Evolutionary conservation across 805 yeast genomes (phyloP).

Genomic region (Naumovozyma baii): DNA sequence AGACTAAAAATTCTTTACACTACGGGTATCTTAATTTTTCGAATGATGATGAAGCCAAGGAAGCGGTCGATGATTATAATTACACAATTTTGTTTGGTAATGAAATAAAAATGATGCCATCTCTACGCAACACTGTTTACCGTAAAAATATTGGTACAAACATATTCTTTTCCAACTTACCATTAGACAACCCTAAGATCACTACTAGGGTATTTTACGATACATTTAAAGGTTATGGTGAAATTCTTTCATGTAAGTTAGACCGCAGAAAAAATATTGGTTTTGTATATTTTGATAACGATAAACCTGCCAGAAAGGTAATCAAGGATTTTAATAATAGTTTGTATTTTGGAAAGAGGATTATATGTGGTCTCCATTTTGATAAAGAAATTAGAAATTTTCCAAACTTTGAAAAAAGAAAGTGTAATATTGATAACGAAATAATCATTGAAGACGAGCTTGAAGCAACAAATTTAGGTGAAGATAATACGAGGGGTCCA

Average conservation of each 20-base stretch:
- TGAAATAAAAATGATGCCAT: constrained; percentile 49
- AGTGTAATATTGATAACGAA: constrained; percentile 17
- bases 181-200: constrained; percentile 26
- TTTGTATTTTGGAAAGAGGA: constrained; percentile 25
- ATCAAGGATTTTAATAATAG: constrained; percentile 29
- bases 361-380: constrained; percentile 36
- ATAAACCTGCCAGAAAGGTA: constrained; percentile 30
- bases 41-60: constrained; percentile 40
- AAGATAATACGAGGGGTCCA: constrained; percentile 1
- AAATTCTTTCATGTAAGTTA: constrained; percentile 35
- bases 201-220: constrained; percentile 43
- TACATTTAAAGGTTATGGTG: constrained; percentile 41
- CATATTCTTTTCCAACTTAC: constrained; percentile 41
- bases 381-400: constrained; percentile 28
- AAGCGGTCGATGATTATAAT: constrained; percentile 50
- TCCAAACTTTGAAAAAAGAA: constrained; percentile 27
- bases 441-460: constrained; percentile 15
- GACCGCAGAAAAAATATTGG: constrained; percentile 35
- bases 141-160: constrained; percentile 44
- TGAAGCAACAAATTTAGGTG: constrained; percentile 2
- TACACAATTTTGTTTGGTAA: constrained; percentile 34
- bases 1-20: constrained; percentile 48
- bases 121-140: constrained; percentile 36
- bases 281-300: constrained; percentile 34
- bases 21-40: constrained; percentile 66